phyloP scores from a whole-genome alignment of 202 grass and related monocot genomes.

The Carex arenaria region DNA sequence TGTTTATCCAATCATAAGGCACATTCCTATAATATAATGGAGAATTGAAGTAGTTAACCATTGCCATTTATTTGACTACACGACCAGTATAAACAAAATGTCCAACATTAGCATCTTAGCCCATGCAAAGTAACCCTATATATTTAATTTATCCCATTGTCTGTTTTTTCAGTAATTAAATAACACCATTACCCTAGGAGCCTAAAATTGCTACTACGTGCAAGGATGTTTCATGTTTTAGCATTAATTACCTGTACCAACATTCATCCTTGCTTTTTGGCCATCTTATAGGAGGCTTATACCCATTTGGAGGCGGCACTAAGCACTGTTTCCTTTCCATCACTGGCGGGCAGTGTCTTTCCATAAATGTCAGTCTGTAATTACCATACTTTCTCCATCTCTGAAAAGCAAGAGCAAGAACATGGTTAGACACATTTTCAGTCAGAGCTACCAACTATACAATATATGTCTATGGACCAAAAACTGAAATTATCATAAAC shows the following conservation, averaged over 20 bases:
- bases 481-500: background rate
- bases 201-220: background rate
- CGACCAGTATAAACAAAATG: background rate
- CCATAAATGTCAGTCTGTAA: slow-evolving; percentile 92
- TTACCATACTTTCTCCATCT: slow-evolving; percentile 74
- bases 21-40: slow-evolving; percentile 50
- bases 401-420: slow-evolving; percentile 14
- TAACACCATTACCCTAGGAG: background rate
- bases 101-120: background rate
- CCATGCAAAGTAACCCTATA: background rate
- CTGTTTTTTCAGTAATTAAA: background rate
- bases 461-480: background rate
- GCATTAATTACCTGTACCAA: slow-evolving; percentile 68
- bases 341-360: slow-evolving; percentile 77
- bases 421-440: background rate
- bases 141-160: background rate
- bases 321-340: slow-evolving; percentile 67
- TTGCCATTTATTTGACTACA: background rate
- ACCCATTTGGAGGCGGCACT: slow-evolving; percentile 68
- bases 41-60: background rate
- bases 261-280: slow-evolving; percentile 87
- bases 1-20: slow-evolving; percentile 99
- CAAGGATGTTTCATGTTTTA: background rate
- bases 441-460: background rate
- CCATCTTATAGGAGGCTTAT: slow-evolving; percentile 84